Evolutionary conservation across 495 filamentous ascomycete genomes (phyloP).

Genomic region (Lepraria neglecta): DNA sequence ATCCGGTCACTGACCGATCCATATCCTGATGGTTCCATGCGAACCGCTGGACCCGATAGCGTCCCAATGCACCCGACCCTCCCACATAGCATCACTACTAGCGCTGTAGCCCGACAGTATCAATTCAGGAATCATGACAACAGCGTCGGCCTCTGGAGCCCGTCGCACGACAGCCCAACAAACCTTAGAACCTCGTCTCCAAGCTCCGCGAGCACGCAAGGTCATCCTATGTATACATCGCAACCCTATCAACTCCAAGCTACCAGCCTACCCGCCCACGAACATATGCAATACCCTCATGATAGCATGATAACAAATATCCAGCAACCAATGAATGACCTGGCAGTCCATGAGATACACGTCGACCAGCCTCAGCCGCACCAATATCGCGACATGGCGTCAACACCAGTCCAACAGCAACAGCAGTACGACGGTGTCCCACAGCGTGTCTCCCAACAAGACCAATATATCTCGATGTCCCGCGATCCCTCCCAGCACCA

Average conservation of each 20-base stretch:
- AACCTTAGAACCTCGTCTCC: conserved; percentile 12
- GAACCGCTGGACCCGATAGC: conserved; percentile 1
- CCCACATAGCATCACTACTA: background rate
- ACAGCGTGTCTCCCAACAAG: conserved; percentile 7
- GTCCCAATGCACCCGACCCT: conserved; percentile 5
- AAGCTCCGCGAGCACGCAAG: conserved; percentile 5
- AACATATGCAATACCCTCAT: conserved; percentile 13
- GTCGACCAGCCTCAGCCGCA: conserved; percentile 13
- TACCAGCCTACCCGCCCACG: background rate
- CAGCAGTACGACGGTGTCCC: conserved; percentile 5
- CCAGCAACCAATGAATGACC: conserved; percentile 15
- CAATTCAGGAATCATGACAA: background rate
- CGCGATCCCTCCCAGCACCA: conserved; percentile 18
- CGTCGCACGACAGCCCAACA: conserved; percentile 13
- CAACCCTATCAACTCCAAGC: conserved; percentile 10
- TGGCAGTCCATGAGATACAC: conserved; percentile 12
- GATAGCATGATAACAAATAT: background rate
- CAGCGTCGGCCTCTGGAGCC: conserved; percentile 14
- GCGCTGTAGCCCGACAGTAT: conserved; percentile 1
- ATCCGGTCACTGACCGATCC: conserved; percentile 15
- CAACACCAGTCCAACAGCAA: conserved; percentile 15
- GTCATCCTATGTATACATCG: conserved; percentile 13
- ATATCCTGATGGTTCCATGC: background rate
- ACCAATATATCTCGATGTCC: conserved; percentile 12
- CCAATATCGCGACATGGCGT: conserved; percentile 8